These are phyloP conservation scores for Rhynchosporium agropyri DNA, from an alignment of 2,329 filamentous ascomycete species.

Conservation along the genomic window DNA sequence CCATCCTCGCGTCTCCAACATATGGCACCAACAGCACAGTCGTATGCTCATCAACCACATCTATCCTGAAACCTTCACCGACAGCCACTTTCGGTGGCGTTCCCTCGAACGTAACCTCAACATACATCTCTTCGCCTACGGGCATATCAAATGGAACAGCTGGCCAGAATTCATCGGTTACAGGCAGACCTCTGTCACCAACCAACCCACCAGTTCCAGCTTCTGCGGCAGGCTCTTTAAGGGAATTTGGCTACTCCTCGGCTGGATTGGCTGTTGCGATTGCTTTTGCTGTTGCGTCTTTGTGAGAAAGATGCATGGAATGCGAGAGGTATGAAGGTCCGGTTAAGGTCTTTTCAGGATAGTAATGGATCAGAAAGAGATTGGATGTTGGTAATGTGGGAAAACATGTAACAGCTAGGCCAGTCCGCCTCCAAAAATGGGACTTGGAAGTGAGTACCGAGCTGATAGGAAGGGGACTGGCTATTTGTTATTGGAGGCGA, in stretches of 20 bases:
- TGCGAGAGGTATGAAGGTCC: neutral
- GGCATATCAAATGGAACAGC: conserved; percentile 4
- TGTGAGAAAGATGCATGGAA: neutral
- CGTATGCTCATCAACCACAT: neutral
- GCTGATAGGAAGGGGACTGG: too few relatives aligned
- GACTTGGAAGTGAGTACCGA: too few relatives aligned
- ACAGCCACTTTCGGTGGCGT: neutral
- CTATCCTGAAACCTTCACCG: neutral
- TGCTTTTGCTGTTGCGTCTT: neutral
- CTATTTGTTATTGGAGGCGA: too few relatives aligned
- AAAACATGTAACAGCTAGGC: too few relatives aligned
- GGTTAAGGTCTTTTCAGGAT: neutral
- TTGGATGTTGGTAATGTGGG: neutral
- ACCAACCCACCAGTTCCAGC: neutral
- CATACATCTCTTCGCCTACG: neutral
- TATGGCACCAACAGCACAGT: neutral
- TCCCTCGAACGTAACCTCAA: conserved; percentile 1
- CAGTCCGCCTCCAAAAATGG: too few relatives aligned
- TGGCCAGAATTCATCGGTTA: neutral
- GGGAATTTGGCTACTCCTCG: neutral
- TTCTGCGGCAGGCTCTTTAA: neutral
- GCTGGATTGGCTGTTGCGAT: neutral
- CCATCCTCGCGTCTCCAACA: neutral
- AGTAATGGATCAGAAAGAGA: neutral
- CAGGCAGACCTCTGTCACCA: neutral